Evolutionary conservation across 2,329 filamentous ascomycete genomes (phyloP).

Genomic region (Arthrobotrys conoides): DNA sequence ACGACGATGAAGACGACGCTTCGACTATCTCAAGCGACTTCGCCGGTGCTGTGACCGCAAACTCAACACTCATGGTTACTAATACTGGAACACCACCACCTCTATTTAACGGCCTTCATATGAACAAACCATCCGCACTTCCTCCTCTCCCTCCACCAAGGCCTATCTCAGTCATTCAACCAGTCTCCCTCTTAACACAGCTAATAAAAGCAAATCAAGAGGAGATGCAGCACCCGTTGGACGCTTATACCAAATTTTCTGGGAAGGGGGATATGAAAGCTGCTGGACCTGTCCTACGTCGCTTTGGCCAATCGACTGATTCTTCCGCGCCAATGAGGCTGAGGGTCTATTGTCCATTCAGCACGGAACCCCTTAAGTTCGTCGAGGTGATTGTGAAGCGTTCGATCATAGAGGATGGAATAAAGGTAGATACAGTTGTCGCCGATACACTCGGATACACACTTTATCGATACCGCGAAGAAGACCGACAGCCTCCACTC

Average conservation of each 20-base stretch:
- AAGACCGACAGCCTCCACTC: slow-evolving; percentile 79
- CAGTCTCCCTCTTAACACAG: slow-evolving; percentile 63
- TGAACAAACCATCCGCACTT: slow-evolving; percentile 65
- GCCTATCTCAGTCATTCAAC: slow-evolving; percentile 69
- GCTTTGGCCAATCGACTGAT: slow-evolving; percentile 54
- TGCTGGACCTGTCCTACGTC: slow-evolving; percentile 41
- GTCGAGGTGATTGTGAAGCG: slow-evolving; percentile 80
- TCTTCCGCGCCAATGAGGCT: slow-evolving; percentile 74
- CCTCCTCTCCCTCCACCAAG: slow-evolving; percentile 76
- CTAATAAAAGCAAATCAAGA: slow-evolving; percentile 78
- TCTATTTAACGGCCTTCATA: slow-evolving; percentile 20
- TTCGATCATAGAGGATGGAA: slow-evolving; percentile 76
- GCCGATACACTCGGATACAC: slow-evolving; percentile 85
- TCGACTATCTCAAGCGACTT: slow-evolving; percentile 64
- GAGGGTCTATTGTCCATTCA: slow-evolving; percentile 82
- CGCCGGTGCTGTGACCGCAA: slow-evolving; percentile 62
- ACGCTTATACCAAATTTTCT: slow-evolving; percentile 81
- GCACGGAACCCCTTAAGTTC: slow-evolving; percentile 75
- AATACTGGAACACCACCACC: slow-evolving; percentile 45
- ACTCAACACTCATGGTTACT: slow-evolving; percentile 61
- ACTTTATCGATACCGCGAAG: slow-evolving; percentile 82
- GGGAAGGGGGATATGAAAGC: slow-evolving; percentile 81
- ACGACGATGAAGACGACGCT: slow-evolving; percentile 63
- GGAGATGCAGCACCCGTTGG: slow-evolving; percentile 79
- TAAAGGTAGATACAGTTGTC: slow-evolving; percentile 76